A percentile compares a stretch with the other conserved stretches of the same genome.
phyloP scores from a whole-genome alignment of 129 eudicot genomes.

The Cynara cardunculus region DNA sequence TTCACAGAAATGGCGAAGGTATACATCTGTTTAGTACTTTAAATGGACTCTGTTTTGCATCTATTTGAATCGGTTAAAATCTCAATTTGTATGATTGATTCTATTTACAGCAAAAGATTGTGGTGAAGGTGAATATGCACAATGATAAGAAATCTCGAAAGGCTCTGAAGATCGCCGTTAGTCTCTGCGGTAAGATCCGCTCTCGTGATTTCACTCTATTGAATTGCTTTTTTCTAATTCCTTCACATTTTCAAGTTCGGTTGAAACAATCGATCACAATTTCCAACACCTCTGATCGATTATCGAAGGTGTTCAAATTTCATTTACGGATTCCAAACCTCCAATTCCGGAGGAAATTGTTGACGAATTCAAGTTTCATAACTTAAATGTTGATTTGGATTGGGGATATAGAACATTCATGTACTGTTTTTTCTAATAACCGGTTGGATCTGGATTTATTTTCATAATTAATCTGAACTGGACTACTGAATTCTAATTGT shows the following conservation, averaged over 20 bases:
- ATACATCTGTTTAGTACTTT: neutral
- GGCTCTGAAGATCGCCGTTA: slow-evolving; percentile 27
- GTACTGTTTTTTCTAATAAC: neutral
- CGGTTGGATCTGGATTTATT: neutral
- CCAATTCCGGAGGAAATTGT: neutral
- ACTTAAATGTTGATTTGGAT: neutral
- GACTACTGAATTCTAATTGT: neutral
- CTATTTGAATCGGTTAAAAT: neutral
- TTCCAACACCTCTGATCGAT: neutral
- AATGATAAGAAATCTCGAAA: slow-evolving; percentile 24
- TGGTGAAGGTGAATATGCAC: slow-evolving; percentile 25
- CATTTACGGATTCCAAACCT: neutral
- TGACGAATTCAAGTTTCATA: neutral
- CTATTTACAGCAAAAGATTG: slow-evolving; percentile 39
- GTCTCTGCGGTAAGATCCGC: slow-evolving; percentile 24
- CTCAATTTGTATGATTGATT: neutral
- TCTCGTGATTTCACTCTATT: neutral
- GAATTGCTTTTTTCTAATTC: neutral
- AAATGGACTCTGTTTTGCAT: neutral
- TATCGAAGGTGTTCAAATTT: neutral
- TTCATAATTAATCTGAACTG: neutral
- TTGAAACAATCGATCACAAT: neutral
- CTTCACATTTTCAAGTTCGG: neutral
- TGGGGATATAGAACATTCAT: neutral
- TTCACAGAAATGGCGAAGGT: slow-evolving; percentile 19